Conservation (phyloP, 2,329 filamentous ascomycete species). For the Paraconiothyrium brasiliense region DNA sequence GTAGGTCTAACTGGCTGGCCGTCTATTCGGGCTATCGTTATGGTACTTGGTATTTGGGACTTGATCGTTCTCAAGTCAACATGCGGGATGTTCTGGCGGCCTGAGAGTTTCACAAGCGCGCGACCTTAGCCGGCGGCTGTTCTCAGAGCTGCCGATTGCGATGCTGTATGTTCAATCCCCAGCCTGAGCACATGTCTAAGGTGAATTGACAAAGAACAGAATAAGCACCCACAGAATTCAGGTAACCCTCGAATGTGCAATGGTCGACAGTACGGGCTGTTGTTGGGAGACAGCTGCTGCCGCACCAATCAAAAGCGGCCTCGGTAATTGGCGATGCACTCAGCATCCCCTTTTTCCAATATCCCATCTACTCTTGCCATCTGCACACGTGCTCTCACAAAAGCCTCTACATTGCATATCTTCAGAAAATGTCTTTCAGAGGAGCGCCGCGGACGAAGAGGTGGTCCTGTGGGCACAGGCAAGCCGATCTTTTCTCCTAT, state of each 20-base stretch:
- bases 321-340: not conserved
- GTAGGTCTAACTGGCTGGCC: not conserved
- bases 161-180: not conserved
- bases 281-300: not conserved
- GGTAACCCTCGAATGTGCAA: no score
- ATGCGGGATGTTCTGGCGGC: not conserved
- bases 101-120: not conserved
- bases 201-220: not conserved
- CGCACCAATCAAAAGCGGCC: not conserved
- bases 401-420: no score
- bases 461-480: not conserved
- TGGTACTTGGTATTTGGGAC: not conserved
- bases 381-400: no score
- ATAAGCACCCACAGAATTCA: not conserved
- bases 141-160: not conserved
- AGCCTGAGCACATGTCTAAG: not conserved
- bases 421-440: no score
- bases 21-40: not conserved
- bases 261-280: no score
- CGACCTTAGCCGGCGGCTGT: not conserved
- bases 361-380: no score
- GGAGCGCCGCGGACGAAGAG: not conserved
- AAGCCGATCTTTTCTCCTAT: not conserved
- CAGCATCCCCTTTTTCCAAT: not conserved
- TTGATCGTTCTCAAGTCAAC: not conserved